Base-by-base conservation (phyloP, 441 rosid species). In the Eutrema salsugineum region DNA sequence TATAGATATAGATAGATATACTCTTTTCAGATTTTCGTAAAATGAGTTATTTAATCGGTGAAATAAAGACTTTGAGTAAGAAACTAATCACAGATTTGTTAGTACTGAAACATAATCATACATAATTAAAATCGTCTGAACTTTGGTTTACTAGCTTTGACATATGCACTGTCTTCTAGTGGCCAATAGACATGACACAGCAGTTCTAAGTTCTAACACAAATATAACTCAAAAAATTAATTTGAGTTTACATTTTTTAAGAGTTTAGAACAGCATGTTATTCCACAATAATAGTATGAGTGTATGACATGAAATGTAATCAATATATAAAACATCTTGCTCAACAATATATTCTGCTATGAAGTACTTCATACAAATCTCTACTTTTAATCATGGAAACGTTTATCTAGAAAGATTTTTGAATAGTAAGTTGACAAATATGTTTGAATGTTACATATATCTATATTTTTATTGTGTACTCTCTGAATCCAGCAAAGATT, bases 351-450 rank as follows among this genome's bases (percentile, higher is more conserved):
- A 28, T 28, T 20, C 4, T 14, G 8, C 58, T 53, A 54, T n/a
- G 59, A 22, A 16, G 15, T 35, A 38, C 11, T 47, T n/a, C n/a
- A 24, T 39, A 36, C 5, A 50, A 40, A 14, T 9, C 17, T 9
- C 17, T 30, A 30, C n/a, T 49, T 48, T 32, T 16, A 24, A 30
- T 28, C n/a, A 44, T 16, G 11, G 73, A 70, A 54, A 60, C 39
- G 50, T 28, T 70, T 40, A 40, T 8, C 24, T 61, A 61, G 22
- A 51, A 30, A 71, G 44, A 60, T 39, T 19, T 49, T 16, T 50
- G 35, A 61, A 40, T 19, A 61, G 62, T 70, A 8, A 43, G 15
- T 39, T 60, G 61, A 50, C 61, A 70, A 14, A 28, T 50, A 39
- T 40, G 17, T 59, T 35, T 54, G 46, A 42, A 43, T 61, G 68